A percentile compares a stretch with the other conserved stretches of the same genome.
phyloP scores from a whole-genome alignment of 2,329 filamentous ascomycete species.

The Hymenoscyphus occultus region DNA sequence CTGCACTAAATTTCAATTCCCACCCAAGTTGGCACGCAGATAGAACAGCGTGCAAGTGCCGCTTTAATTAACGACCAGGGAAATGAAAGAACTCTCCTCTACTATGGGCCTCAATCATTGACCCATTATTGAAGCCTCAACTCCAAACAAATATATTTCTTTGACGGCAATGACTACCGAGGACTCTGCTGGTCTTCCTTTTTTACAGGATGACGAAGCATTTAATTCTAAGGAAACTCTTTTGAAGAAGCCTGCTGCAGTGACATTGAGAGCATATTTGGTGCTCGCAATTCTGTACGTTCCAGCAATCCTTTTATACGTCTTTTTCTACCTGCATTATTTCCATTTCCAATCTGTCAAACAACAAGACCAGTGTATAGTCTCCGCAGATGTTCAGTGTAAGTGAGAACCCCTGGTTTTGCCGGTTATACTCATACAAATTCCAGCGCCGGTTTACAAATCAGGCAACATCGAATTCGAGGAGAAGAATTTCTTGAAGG shows the following conservation, averaged over 20 bases:
- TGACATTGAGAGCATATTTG: not conserved
- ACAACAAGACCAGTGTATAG: not conserved
- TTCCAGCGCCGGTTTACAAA: not conserved
- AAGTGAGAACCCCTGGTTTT: not conserved
- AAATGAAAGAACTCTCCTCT: no score
- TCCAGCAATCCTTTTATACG: not conserved
- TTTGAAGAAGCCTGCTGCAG: not conserved
- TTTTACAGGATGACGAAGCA: not conserved
- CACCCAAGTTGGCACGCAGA: no score
- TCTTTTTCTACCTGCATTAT: not conserved
- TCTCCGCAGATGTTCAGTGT: not conserved
- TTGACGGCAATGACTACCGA: not conserved
- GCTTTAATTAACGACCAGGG: not conserved
- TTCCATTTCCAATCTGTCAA: not conserved
- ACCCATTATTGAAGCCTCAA: not conserved
- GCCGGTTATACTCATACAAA: not conserved
- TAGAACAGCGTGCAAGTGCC: not conserved
- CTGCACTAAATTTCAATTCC: no score
- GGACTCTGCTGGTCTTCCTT: not conserved
- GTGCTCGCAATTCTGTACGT: not conserved
- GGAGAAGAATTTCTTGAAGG: not conserved
- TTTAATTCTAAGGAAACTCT: not conserved
- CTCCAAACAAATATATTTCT: not conserved
- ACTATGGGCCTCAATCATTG: no score
- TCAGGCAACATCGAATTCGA: not conserved